These are phyloP conservation scores for Podaxis sp. DNA, from an alignment of 768 basidiomycete genomes.

Conservation along the genomic window DNA sequence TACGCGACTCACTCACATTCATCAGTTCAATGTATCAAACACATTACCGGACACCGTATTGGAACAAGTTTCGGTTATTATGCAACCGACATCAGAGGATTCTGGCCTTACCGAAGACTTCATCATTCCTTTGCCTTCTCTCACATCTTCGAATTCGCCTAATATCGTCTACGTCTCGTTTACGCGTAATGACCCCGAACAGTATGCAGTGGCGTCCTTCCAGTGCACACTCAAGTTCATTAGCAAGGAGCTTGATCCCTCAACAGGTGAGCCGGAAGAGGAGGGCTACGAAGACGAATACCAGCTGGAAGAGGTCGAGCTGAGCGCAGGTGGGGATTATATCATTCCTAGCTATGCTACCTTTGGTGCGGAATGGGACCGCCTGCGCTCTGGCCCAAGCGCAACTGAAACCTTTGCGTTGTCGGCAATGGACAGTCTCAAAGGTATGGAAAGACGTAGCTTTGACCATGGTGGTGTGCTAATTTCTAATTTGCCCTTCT, in stretches of 20 bases:
- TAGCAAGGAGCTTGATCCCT: conserved; percentile 96
- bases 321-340: conserved; percentile 91
- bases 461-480: neutral
- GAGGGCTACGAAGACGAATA: conserved; percentile 99
- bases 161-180: conserved; percentile 92
- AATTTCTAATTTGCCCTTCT: conserved; percentile 18
- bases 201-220: conserved; percentile 84
- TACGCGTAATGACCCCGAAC: conserved; percentile 74
- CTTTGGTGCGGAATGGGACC: conserved; percentile 95
- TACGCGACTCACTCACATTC: conserved; percentile 14
- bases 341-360: conserved; percentile 93
- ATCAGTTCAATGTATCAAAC: conserved; percentile 94
- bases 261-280: conserved; percentile 92
- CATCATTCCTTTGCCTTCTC: conserved; percentile 79
- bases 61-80: conserved; percentile 91
- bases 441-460: conserved; percentile 57
- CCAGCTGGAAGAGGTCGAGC: conserved; percentile 92
- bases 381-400: conserved; percentile 71
- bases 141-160: conserved; percentile 72
- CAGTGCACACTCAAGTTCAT: conserved; percentile 90
- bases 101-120: conserved; percentile 87
- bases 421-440: conserved; percentile 88
- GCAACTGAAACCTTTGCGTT: conserved; percentile 93
- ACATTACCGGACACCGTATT: conserved; percentile 94
- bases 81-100: conserved; percentile 79